Conservation (phyloP, 257 asterid genomes). For the Penstemon barbatus region DNA sequence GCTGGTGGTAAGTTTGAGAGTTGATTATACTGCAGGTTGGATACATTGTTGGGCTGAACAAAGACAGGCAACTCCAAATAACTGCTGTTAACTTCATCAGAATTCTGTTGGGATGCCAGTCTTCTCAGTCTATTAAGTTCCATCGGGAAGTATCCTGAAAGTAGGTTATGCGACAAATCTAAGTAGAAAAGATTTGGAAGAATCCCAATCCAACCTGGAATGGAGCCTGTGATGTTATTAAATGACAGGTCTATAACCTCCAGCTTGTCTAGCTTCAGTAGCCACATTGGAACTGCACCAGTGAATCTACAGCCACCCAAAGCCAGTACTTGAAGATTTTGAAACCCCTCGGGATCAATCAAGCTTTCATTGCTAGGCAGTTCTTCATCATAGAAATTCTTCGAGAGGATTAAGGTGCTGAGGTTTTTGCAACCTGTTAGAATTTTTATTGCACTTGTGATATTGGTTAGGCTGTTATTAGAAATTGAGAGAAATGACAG, state of each 20-base stretch:
- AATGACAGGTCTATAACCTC: conserved; percentile 76
- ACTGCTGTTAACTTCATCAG: conserved; percentile 54
- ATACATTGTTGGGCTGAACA: conserved; percentile 77
- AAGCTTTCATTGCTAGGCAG: conserved; percentile 51
- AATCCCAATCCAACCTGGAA: conserved; percentile 79
- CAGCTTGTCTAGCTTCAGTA: conserved; percentile 47
- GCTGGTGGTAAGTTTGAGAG: conserved; percentile 85
- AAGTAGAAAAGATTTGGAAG: conserved; percentile 80
- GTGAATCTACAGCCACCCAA: conserved; percentile 75
- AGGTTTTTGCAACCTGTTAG: conserved; percentile 75
- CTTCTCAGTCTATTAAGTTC: conserved; percentile 54
- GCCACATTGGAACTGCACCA: conserved; percentile 75
- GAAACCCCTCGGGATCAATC: conserved; percentile 48
- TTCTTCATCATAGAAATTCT: conserved; percentile 65
- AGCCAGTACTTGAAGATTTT: conserved; percentile 62
- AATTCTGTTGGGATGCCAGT: conserved; percentile 50
- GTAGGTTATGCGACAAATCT: conserved; percentile 67
- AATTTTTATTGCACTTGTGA: conserved; percentile 64
- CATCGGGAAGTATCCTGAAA: conserved; percentile 67
- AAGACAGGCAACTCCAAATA: conserved; percentile 84
- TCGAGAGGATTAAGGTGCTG: conserved; percentile 61
- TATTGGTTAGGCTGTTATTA: conserved; percentile 68
- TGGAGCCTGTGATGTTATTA: conserved; percentile 54
- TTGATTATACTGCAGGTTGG: conserved; percentile 78
- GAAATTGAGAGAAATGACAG: conserved; percentile 85